phyloP scores from a whole-genome alignment of 1,139 yeast species.

The Arxiozyma bovina region DNA sequence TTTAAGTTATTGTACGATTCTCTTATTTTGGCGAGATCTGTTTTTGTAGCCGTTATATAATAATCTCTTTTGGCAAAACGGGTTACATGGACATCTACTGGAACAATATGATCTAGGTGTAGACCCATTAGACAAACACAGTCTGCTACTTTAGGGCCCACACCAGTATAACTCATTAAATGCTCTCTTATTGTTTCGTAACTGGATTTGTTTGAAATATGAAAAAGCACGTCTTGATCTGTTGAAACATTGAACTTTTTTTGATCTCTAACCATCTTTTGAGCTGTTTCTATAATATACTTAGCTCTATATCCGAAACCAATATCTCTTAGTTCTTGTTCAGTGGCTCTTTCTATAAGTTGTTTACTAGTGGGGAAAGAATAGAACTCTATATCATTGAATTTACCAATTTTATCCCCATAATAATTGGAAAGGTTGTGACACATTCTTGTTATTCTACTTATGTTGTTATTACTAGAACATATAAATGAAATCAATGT shows the following conservation, averaged over 20 bases:
- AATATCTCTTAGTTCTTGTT: constrained; percentile 38
- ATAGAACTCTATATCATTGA: constrained; percentile 52
- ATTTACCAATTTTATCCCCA: constrained; percentile 53
- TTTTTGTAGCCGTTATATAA: constrained; percentile 42
- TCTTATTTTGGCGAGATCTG: constrained; percentile 23
- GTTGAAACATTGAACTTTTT: constrained; percentile 10
- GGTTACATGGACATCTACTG: constrained; percentile 95
- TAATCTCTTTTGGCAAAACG: constrained; percentile 84
- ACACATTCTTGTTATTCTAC: constrained; percentile 90
- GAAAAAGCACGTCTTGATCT: constrained; percentile 1
- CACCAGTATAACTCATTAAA: constrained; percentile 67
- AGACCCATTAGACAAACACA: constrained; percentile 89
- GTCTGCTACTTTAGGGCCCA: constrained; percentile 97
- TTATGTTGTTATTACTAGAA: constrained; percentile 91
- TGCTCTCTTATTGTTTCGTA: constrained; percentile 50
- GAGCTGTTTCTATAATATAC: constrained; percentile 74
- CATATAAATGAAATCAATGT: constrained; percentile 83
- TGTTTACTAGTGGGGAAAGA: constrained; percentile 65
- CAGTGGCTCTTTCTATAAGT: constrained; percentile 36
- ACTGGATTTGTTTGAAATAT: constrained; percentile 10
- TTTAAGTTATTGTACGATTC: constrained; percentile 21
- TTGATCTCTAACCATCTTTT: constrained; percentile 33
- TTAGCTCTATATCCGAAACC: constrained; percentile 88
- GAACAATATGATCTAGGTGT: constrained; percentile 81
- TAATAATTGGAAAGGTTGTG: constrained; percentile 63